A percentile compares a stretch with the other conserved stretches of the same genome.
Evolutionary conservation across 2,329 filamentous ascomycete species (phyloP).

Genomic region (Truncatella angustata): DNA sequence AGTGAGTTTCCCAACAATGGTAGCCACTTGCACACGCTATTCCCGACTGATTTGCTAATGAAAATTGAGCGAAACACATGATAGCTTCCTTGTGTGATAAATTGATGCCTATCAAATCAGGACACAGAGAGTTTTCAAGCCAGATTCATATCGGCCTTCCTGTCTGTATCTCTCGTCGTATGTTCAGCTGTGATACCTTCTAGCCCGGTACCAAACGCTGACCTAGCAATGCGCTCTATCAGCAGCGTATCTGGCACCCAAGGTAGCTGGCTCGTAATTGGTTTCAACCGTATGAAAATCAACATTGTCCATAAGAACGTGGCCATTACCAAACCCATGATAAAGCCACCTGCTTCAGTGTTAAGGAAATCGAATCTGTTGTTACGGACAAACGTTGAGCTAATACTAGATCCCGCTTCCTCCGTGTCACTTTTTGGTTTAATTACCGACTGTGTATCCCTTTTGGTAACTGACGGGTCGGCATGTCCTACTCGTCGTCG

Average conservation of each 20-base stretch:
- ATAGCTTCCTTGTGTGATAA: no score
- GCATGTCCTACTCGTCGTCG: no score
- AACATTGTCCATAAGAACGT: background rate
- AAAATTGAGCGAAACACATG: no score
- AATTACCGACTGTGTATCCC: background rate
- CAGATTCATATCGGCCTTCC: no score
- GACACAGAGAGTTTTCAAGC: no score
- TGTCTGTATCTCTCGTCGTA: no score
- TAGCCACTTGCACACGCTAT: no score
- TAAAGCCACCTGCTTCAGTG: background rate
- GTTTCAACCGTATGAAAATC: background rate
- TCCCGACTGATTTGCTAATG: no score
- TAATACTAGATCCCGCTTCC: background rate
- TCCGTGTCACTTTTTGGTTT: background rate
- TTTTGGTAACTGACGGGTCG: background rate
- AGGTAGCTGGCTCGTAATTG: background rate
- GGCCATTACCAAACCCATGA: background rate
- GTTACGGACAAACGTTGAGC: background rate
- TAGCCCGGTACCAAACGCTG: background rate
- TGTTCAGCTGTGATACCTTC: no score
- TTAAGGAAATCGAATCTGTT: background rate
- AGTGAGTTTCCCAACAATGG: no score
- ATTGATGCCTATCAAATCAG: no score
- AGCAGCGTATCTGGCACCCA: background rate
- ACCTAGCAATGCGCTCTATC: background rate